A percentile compares a stretch with the other conserved stretches of the same genome.
Evolutionary conservation across 2,329 filamentous ascomycete genomes (phyloP).

Genomic region (Clonostachys sp.): DNA sequence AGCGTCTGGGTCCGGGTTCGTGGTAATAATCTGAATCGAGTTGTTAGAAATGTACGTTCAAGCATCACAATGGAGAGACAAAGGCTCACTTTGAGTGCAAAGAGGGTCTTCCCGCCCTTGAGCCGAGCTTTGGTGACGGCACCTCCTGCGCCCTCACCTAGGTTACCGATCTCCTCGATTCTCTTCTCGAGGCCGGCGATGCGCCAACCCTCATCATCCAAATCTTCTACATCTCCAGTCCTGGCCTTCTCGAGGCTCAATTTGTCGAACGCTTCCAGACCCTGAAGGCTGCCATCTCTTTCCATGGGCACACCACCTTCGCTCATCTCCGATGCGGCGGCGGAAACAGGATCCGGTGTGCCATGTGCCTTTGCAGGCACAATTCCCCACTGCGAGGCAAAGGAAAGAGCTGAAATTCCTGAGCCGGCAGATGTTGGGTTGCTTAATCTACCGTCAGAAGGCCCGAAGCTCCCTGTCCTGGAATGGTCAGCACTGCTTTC

Average conservation of each 20-base stretch:
- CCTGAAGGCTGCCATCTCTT: slow-evolving; percentile 74
- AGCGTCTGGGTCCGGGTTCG: slow-evolving; percentile 93
- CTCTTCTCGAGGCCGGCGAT: slow-evolving; percentile 86
- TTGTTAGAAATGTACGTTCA: not conserved
- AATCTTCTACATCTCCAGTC: slow-evolving; percentile 84
- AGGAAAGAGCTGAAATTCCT: slow-evolving; percentile 77
- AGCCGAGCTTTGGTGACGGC: slow-evolving; percentile 89
- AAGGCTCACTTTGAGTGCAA: slow-evolving; percentile 80
- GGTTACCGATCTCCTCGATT: slow-evolving; percentile 80
- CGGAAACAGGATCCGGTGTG: slow-evolving; percentile 81
- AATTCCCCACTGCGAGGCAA: slow-evolving; percentile 69
- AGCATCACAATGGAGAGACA: not conserved
- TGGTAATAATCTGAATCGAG: slow-evolving; percentile 78
- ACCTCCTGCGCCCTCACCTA: slow-evolving; percentile 93
- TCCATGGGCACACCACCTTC: slow-evolving; percentile 76
- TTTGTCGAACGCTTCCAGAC: slow-evolving; percentile 74
- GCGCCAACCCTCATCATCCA: slow-evolving; percentile 93
- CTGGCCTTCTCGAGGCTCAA: slow-evolving; percentile 77
- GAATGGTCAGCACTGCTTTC: slow-evolving; percentile 77
- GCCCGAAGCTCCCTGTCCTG: slow-evolving; percentile 78
- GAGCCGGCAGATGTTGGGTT: slow-evolving; percentile 86
- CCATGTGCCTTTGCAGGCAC: slow-evolving; percentile 59
- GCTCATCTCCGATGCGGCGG: slow-evolving; percentile 77
- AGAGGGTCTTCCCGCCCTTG: slow-evolving; percentile 88
- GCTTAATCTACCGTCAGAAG: slow-evolving; percentile 69